Evolutionary conservation across 805 yeast genomes (phyloP), one percentile per base, ranked within the genome.

Genomic region (Nakazawaea pomicola): DNA sequence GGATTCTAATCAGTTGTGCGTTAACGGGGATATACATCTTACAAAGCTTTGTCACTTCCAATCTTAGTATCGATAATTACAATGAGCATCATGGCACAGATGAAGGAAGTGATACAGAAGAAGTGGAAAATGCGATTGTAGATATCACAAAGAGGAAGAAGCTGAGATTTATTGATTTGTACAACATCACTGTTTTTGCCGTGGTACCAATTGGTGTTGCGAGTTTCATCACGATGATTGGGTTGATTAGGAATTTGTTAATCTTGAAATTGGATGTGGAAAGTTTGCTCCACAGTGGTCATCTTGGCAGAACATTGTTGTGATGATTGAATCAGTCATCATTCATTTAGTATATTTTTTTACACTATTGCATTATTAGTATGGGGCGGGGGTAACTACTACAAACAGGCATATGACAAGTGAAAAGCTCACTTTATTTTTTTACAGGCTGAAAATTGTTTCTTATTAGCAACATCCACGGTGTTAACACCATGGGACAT

Each of bases 191-290:
- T 0, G 97, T 91, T 2, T 91, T 87, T 64, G 97, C 98, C 2
- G 99, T 91, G 30, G 96, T 91, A n/a, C 99, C 99, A 0, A 88
- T 91, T 14, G 98, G 99, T 0, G 55, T 91, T 45, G 97, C 98
- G 4, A 86, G 96, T 51, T 91, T 93, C 54, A 62, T 90, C 18
- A 89, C 98, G 3, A 87, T 90, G 95, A 68, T 89, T 28, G 93
- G 90, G 0, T 64, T 91, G 29, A 64, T 91, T 14, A 64, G 98
- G 46, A 76, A 84, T 36, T 64, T 89, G 37, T 68, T 89, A 49
- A 85, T 89, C 19, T 68, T 88, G 38, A 72, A 95, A 43, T 58
- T 87, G 39, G 95, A 83, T 46, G 58, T 73, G 6, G 76, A 40
- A 28, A 40, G 29, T 16, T 27, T 36, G 20, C 17, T 36, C 7